Base-by-base conservation (phyloP, 179 eudicot species). In the Spergularia azorica region DNA sequence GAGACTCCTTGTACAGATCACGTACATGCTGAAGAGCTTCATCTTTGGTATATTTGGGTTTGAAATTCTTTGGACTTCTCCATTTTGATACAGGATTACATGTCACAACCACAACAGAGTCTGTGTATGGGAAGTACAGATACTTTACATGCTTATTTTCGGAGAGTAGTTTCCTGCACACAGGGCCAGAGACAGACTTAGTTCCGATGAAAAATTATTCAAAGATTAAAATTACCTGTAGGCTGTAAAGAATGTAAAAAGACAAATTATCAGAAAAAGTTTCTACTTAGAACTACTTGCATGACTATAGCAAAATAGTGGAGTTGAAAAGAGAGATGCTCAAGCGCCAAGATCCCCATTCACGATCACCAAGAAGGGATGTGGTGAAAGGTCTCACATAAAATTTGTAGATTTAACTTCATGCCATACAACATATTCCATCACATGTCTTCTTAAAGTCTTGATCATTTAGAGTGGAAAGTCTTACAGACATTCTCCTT, bases 101-200 rank as follows among this genome's bases (percentile, higher is more conserved):
- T 5, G 82, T 93, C 84, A 95, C 99, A 72, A 95, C 94, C 79
- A 95, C 98, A 79, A 93, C 98, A 70, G 89, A 82, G 76, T 93
- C 95, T 10, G 99, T 91, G 79, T 89, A 90, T 75, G 99, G 98
- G 73, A 95, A 89, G 70, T 93, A 86, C 82, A 95, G 85, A 82
- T 95, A 95, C 87, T 93, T 95, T 70, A 95, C 88, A 80, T 95
- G 99, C 87, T 91, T 93, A 83, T 95, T 95, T 79, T 90, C 97
- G 20, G 97, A 90, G 54, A 95, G 88, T 73, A 89, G 82, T 75
- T 93, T 93, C 88, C 98, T 95, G 91, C 79, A 84, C 64, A 80
- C 41, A 62, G 65, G 70, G 63, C 54, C 32, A 63, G 61, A 26
- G 15, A 58, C 32, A 54, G 36, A 18, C 41, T 74, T 57, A 63